These are phyloP conservation scores for Daucus carota DNA, from an alignment of 129 eudicot species.

Conservation along the genomic window DH1_v3.0 NC_030389.2:5783501-5784000, in stretches of 20 bases:
- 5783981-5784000: conserved; percentile 98
- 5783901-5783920: neutral
- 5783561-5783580: neutral
- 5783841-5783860: neutral
- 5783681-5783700: too few relatives aligned
- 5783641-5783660: too few relatives aligned
- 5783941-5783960: neutral
- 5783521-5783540: neutral
- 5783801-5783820: neutral
- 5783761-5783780: neutral
- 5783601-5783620: neutral
- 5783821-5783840: neutral
- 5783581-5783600: neutral
- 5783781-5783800: neutral
- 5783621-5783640: too few relatives aligned
- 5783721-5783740: neutral
- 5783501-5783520: neutral
- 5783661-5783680: too few relatives aligned
- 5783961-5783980: conserved; percentile 17
- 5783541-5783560: neutral
- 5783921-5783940: neutral
- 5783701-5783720: neutral
- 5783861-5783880: neutral
- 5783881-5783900: neutral
- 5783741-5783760: neutral